These are phyloP conservation scores for Trametes sanguinea DNA, from an alignment of 768 basidiomycete species.

Conservation along the genomic window DNA sequence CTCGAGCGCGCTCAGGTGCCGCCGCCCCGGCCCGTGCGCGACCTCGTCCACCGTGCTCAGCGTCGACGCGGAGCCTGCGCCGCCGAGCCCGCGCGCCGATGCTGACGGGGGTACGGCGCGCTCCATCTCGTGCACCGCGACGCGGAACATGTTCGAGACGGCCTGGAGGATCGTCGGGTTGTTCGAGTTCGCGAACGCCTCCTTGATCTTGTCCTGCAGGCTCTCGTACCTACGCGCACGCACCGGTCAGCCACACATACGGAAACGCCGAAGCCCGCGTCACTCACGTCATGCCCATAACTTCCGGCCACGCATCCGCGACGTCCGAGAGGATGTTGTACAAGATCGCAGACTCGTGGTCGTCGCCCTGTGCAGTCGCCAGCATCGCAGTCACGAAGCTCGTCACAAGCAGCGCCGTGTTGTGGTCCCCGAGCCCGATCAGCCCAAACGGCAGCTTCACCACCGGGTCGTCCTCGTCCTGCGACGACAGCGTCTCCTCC, in stretches of 20 bases:
- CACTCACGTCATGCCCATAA: conserved; percentile 71
- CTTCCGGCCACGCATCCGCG: conserved; percentile 66
- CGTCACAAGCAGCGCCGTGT: conserved; percentile 68
- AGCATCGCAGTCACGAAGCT: conserved; percentile 80
- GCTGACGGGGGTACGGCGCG: conserved; percentile 41
- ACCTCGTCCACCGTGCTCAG: conserved; percentile 64
- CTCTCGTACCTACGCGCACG: conserved; percentile 61
- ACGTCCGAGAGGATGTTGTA: conserved; percentile 77
- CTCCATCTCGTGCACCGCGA: conserved; percentile 59
- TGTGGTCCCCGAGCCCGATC: conserved; percentile 62
- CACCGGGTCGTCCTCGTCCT: conserved; percentile 40
- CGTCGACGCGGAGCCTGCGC: conserved; percentile 60
- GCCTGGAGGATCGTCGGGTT: conserved; percentile 71
- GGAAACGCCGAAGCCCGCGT: neutral
- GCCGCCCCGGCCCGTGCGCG: conserved; percentile 47
- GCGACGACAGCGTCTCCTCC: conserved; percentile 46
- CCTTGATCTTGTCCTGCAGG: conserved; percentile 73
- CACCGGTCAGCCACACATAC: conserved; percentile 11
- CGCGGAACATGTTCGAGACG: conserved; percentile 75
- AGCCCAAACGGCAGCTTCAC: conserved; percentile 57
- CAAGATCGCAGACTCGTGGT: conserved; percentile 78
- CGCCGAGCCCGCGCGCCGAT: conserved; percentile 28
- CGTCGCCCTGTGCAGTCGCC: conserved; percentile 73
- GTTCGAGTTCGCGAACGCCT: conserved; percentile 68
- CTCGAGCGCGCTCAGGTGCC: conserved; percentile 62